Evolutionary conservation across 768 basidiomycete genomes (phyloP).

Genomic region (Calocybe indica): DNA sequence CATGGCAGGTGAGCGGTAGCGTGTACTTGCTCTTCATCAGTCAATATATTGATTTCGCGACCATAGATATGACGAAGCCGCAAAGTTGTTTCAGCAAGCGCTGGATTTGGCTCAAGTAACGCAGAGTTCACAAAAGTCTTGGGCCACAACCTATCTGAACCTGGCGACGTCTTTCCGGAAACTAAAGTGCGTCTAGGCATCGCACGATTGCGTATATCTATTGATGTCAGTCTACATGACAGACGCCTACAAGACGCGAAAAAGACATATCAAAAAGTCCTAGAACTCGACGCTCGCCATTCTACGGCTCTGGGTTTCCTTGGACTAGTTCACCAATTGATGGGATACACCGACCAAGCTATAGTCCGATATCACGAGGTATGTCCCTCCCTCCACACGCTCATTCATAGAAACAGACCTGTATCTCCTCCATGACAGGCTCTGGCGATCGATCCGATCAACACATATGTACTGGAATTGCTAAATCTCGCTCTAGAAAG

Average conservation of each 20-base stretch:
- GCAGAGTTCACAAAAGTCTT: conserved; percentile 77
- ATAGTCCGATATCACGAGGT: conserved; percentile 94
- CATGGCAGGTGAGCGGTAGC: conserved; percentile 61
- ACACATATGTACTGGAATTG: conserved; percentile 73
- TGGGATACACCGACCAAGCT: conserved; percentile 68
- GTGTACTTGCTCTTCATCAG: background rate
- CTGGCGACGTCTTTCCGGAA: conserved; percentile 87
- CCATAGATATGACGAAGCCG: conserved; percentile 67
- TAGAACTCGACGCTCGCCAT: conserved; percentile 84
- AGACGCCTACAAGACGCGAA: conserved; percentile 63
- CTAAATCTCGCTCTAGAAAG: conserved; percentile 73
- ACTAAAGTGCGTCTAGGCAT: conserved; percentile 47
- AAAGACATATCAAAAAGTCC: conserved; percentile 66
- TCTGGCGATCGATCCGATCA: conserved; percentile 77
- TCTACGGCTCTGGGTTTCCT: conserved; percentile 79
- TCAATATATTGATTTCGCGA: background rate
- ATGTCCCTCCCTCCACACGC: conserved; percentile 11
- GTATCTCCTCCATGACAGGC: conserved; percentile 35
- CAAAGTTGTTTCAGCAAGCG: conserved; percentile 64
- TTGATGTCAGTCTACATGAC: conserved; percentile 5
- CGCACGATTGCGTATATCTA: background rate
- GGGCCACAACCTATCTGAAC: conserved; percentile 89
- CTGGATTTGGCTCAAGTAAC: conserved; percentile 80
- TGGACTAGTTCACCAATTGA: conserved; percentile 82
- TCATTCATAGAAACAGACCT: no score